Conservation (phyloP, 2,329 filamentous ascomycete genomes). For the Fusarium pininemorale region DNA sequence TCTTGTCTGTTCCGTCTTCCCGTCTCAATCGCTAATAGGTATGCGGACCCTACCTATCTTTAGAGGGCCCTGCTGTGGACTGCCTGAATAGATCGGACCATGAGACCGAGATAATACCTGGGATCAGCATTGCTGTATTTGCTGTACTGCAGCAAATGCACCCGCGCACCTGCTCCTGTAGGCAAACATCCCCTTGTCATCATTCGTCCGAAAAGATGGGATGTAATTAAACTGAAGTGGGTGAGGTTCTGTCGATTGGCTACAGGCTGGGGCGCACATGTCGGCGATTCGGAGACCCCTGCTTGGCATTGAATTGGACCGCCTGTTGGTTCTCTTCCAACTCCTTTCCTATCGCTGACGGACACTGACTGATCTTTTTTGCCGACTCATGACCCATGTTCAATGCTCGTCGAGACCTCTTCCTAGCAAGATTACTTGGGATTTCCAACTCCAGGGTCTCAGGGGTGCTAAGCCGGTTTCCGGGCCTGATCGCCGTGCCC, state of each 20-base stretch:
- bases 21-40: neutral
- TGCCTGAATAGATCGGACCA: slow-evolving; percentile 28
- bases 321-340: neutral
- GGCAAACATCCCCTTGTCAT: slow-evolving; percentile 7
- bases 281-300: slow-evolving; percentile 25
- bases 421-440: slow-evolving; percentile 23
- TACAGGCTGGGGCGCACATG: slow-evolving; percentile 11
- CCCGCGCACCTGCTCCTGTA: neutral
- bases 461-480: slow-evolving; percentile 16
- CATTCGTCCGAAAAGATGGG: slow-evolving; percentile 16
- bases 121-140: neutral
- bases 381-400: slow-evolving; percentile 25
- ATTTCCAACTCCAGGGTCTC: slow-evolving; percentile 16
- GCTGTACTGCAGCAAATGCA: neutral
- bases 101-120: slow-evolving; percentile 13
- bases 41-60: neutral
- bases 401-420: slow-evolving; percentile 11
- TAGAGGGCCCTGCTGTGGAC: neutral
- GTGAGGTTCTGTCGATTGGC: slow-evolving; percentile 34
- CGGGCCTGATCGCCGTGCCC: slow-evolving; percentile 24
- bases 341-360: slow-evolving; percentile 9
- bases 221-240: slow-evolving; percentile 41
- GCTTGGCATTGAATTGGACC: slow-evolving; percentile 23
- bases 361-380: slow-evolving; percentile 12
- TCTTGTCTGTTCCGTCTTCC: slow-evolving; percentile 19